A percentile compares a stretch with the other conserved stretches of the same genome.
Evolutionary conservation across 371 early-diverging fungal species (phyloP).

Genomic region (Mortierella sp.): DNA sequence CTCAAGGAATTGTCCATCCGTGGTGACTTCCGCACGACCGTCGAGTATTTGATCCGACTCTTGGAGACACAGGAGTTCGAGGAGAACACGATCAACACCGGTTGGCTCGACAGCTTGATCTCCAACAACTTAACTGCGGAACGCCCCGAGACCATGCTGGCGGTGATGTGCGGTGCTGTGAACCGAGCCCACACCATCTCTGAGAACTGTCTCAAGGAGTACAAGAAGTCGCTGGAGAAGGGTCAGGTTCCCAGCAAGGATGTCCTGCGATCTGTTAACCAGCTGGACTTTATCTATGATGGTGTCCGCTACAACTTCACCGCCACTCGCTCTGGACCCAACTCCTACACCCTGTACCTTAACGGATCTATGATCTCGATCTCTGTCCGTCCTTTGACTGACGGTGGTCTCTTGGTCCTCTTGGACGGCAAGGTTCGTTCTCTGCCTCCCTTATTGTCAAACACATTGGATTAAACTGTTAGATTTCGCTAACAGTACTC

Average conservation of each 20-base stretch:
- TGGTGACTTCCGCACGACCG: slow-evolving; percentile 98
- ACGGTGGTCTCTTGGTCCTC: slow-evolving; percentile 94
- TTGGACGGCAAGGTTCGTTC: slow-evolving; percentile 77
- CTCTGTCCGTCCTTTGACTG: slow-evolving; percentile 85
- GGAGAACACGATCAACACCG: slow-evolving; percentile 93
- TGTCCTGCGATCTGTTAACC: slow-evolving; percentile 79
- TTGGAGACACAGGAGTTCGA: slow-evolving; percentile 92
- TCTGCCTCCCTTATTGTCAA: too few relatives aligned
- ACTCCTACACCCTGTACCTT: slow-evolving; percentile 81
- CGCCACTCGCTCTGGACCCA: slow-evolving; percentile 84
- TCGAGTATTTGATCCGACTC: slow-evolving; percentile 95
- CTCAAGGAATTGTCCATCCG: slow-evolving; percentile 98
- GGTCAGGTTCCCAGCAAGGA: slow-evolving; percentile 90
- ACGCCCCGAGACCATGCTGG: slow-evolving; percentile 89
- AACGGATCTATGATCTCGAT: slow-evolving; percentile 88
- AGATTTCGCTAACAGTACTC: too few relatives aligned
- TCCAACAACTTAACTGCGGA: slow-evolving; percentile 90
- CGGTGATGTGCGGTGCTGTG: slow-evolving; percentile 94
- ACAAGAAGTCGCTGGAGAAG: slow-evolving; percentile 85
- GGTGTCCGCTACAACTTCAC: slow-evolving; percentile 89
- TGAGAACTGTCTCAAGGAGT: slow-evolving; percentile 74
- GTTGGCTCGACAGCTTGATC: slow-evolving; percentile 96
- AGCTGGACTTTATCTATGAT: slow-evolving; percentile 92
- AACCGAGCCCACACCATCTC: slow-evolving; percentile 83
- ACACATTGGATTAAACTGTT: too few relatives aligned